phyloP scores from a whole-genome alignment of 129 eudicot species.

The Lonicera japonica region DNA sequence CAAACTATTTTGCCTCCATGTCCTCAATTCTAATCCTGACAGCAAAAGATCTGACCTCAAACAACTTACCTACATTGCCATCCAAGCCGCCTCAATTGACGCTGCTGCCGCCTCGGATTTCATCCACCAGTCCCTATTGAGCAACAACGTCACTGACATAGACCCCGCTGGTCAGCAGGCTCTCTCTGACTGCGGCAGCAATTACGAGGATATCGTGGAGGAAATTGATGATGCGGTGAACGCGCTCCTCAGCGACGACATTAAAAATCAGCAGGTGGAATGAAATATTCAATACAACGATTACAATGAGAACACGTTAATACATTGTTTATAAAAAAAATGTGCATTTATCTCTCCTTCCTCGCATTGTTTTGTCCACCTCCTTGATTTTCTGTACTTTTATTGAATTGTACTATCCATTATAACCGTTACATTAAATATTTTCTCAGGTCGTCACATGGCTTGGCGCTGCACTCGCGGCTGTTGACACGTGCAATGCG shows the following conservation, averaged over 20 bases:
- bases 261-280: conserved; percentile 10
- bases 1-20: conserved; percentile 27
- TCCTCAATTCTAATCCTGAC: conserved; percentile 29
- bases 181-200: conserved; percentile 35
- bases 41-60: conserved; percentile 27
- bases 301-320: too few relatives aligned
- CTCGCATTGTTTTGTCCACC: too few relatives aligned
- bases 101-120: conserved; percentile 20
- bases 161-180: conserved; percentile 29
- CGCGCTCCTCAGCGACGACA: conserved; percentile 18
- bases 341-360: too few relatives aligned
- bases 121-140: conserved; percentile 10
- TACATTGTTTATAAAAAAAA: too few relatives aligned
- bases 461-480: conserved; percentile 35
- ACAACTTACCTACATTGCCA: conserved; percentile 41
- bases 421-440: too few relatives aligned
- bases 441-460: conserved; percentile 25
- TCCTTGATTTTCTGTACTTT: too few relatives aligned
- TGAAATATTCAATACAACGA: too few relatives aligned
- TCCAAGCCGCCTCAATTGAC: conserved; percentile 29
- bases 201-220: conserved; percentile 32
- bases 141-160: conserved; percentile 10
- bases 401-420: too few relatives aligned
- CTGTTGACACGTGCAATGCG: conserved; percentile 38
- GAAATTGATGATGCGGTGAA: conserved; percentile 36